Evolutionary conservation across 2,329 filamentous ascomycete genomes (phyloP).

Genomic region (Cercospora citrullina): DNA sequence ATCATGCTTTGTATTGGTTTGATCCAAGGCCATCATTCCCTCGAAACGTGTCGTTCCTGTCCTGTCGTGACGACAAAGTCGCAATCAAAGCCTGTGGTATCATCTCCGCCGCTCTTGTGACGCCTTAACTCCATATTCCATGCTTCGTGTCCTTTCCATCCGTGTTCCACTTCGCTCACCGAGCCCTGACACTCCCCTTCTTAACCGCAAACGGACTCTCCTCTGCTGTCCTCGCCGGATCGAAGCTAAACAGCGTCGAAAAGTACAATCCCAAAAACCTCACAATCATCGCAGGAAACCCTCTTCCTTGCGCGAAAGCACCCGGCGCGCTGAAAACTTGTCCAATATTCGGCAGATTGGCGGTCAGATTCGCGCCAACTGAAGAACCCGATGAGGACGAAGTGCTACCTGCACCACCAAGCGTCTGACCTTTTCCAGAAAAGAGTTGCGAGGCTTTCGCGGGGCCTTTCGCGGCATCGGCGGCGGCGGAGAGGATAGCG

Average conservation of each 20-base stretch:
- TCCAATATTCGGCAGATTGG: constrained; percentile 24
- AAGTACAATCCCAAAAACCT: constrained; percentile 51
- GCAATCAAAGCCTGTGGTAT: constrained; percentile 10
- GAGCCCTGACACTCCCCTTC: constrained; percentile 27
- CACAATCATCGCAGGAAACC: constrained; percentile 44
- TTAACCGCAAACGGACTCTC: constrained; percentile 47
- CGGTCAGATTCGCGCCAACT: neutral
- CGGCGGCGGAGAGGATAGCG: constrained; percentile 48
- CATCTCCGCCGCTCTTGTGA: neutral
- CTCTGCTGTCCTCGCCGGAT: constrained; percentile 47
- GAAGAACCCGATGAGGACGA: neutral
- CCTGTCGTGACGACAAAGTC: neutral
- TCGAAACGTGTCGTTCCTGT: neutral
- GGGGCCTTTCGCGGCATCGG: constrained; percentile 42
- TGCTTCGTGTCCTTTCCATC: too few relatives aligned
- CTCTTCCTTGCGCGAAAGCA: constrained; percentile 36
- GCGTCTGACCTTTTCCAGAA: constrained; percentile 46
- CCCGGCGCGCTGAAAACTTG: constrained; percentile 33
- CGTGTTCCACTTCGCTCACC: neutral
- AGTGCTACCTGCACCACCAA: constrained; percentile 26
- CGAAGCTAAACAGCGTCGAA: constrained; percentile 48
- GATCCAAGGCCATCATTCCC: neutral
- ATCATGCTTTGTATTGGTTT: neutral
- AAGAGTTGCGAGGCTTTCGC: constrained; percentile 41
- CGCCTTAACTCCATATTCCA: neutral